These are phyloP conservation scores for Boletus rufocinnamomeus DNA, from an alignment of 768 basidiomycete genomes.

Conservation along the genomic window DNA sequence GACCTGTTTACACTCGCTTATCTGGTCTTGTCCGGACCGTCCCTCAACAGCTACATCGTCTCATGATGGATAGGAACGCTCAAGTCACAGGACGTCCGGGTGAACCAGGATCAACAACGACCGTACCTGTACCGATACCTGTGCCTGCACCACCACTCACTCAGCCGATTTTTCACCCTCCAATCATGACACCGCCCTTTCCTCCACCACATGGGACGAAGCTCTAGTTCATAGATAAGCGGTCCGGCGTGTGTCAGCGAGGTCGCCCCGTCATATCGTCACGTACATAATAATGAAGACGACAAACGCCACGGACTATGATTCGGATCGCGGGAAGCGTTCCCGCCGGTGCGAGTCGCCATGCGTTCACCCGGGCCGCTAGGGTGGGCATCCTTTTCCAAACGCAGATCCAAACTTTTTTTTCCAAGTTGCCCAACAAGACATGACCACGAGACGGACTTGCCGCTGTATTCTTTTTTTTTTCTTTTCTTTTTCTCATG, in stretches of 20 bases:
- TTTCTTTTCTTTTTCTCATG: conserved; percentile 17
- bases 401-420: not conserved
- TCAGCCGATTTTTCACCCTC: conserved; percentile 30
- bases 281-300: conserved; percentile 26
- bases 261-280: conserved; percentile 4
- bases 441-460: not conserved
- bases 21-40: conserved; percentile 16
- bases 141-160: conserved; percentile 19
- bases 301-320: not conserved
- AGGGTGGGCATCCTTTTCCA: conserved; percentile 3
- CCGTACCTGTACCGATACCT: conserved; percentile 25
- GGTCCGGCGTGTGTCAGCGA: conserved; percentile 4
- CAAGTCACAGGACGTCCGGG: conserved; percentile 49
- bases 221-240: conserved; percentile 19
- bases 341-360: conserved; percentile 1
- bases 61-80: conserved; percentile 77
- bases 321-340: conserved; percentile 14
- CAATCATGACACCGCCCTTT: conserved; percentile 35
- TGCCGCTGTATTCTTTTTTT: not conserved
- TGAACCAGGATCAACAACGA: conserved; percentile 21
- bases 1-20: conserved; percentile 16
- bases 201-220: conserved; percentile 35
- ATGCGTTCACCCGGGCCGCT: not conserved
- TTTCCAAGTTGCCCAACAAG: not conserved
- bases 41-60: conserved; percentile 53